These are phyloP conservation scores for Russula brevipes DNA, from an alignment of 768 basidiomycete species.

Conservation along the genomic window DNA sequence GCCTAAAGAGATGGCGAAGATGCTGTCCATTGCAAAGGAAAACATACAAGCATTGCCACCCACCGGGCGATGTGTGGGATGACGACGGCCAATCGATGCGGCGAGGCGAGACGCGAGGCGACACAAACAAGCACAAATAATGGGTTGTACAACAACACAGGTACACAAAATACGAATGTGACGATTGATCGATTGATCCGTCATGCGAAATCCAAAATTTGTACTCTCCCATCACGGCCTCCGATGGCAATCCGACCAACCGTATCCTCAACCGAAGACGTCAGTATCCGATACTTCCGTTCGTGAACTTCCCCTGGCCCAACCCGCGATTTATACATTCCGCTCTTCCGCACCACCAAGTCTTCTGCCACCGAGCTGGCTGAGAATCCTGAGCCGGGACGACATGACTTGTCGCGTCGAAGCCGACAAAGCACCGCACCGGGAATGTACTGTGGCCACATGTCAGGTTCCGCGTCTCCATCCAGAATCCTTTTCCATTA, in stretches of 20 bases:
- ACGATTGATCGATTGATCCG: slow-evolving; percentile 19
- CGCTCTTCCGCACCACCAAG: slow-evolving; percentile 28
- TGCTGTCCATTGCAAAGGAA: slow-evolving; percentile 51
- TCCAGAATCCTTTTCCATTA: slow-evolving; percentile 36
- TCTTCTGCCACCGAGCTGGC: slow-evolving; percentile 21
- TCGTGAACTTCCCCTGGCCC: slow-evolving; percentile 32
- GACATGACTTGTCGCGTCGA: slow-evolving; percentile 27
- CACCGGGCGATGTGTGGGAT: background rate
- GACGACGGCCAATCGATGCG: background rate
- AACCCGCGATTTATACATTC: slow-evolving; percentile 31
- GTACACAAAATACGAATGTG: background rate
- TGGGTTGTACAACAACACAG: background rate
- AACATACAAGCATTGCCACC: slow-evolving; percentile 5
- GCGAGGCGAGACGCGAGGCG: background rate
- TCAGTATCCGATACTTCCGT: slow-evolving; percentile 30
- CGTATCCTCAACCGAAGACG: slow-evolving; percentile 33
- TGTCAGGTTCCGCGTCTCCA: slow-evolving; percentile 34
- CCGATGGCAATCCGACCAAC: slow-evolving; percentile 35
- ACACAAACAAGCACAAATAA: slow-evolving; percentile 3
- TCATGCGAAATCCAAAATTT: slow-evolving; percentile 34
- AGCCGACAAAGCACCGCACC: slow-evolving; percentile 33
- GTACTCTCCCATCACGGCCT: slow-evolving; percentile 32
- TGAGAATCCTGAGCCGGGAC: slow-evolving; percentile 15
- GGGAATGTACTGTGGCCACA: slow-evolving; percentile 29
- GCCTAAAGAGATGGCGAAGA: slow-evolving; percentile 63